Conservation (phyloP, 2,329 filamentous ascomycete species). For the Trichoderma sp. region DNA sequence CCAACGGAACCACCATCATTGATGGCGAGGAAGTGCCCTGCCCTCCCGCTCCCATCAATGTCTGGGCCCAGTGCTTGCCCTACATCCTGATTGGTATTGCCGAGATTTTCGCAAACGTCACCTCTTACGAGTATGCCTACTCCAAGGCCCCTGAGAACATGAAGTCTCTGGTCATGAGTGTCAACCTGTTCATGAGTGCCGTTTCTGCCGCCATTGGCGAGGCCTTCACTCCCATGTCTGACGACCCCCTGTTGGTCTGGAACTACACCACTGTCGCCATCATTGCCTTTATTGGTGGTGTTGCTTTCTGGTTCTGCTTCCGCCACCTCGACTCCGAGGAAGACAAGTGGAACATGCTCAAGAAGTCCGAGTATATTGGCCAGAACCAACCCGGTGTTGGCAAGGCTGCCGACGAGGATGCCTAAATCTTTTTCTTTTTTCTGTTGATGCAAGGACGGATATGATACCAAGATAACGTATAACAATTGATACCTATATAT, state of each 20-base stretch:
- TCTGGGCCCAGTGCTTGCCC: conserved; percentile 59
- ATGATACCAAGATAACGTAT: conserved; percentile 25
- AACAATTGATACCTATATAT: neutral
- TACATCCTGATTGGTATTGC: conserved; percentile 55
- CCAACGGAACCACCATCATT: conserved; percentile 39
- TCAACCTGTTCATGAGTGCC: conserved; percentile 71
- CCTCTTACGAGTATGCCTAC: conserved; percentile 73
- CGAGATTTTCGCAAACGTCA: conserved; percentile 58
- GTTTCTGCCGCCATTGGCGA: conserved; percentile 71
- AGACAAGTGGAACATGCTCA: conserved; percentile 66
- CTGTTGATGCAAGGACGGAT: conserved; percentile 1
- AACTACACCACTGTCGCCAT: conserved; percentile 68
- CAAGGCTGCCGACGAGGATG: conserved; percentile 29
- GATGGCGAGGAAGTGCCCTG: conserved; percentile 45
- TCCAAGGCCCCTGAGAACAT: conserved; percentile 79
- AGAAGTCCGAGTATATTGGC: conserved; percentile 48
- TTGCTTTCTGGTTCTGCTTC: conserved; percentile 70
- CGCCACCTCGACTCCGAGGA: conserved; percentile 65
- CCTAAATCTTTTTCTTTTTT: neutral
- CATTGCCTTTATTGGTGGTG: conserved; percentile 62
- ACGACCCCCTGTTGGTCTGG: conserved; percentile 68
- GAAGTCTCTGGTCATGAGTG: conserved; percentile 71
- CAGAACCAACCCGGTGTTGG: conserved; percentile 40
- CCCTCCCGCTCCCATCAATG: conserved; percentile 62
- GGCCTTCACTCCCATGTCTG: conserved; percentile 62